phyloP scores from a whole-genome alignment of 225 moss, liverwort and hornwort genomes.

The Physcomitrellopsis africana region DNA sequence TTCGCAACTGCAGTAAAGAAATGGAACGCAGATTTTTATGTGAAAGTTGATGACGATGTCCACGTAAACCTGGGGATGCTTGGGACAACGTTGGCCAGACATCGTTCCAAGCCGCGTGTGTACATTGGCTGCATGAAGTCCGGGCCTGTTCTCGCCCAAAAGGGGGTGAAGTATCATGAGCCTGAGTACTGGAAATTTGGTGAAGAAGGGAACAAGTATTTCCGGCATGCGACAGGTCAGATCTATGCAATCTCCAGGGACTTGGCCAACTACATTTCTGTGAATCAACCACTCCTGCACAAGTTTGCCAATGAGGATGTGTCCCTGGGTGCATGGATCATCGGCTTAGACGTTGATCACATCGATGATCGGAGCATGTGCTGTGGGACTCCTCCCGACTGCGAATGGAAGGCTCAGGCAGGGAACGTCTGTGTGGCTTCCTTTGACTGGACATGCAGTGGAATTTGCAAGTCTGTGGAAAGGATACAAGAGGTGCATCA shows the following conservation, averaged over 20 bases:
- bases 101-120: conserved; percentile 67
- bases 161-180: conserved; percentile 47
- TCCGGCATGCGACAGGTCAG: conserved; percentile 74
- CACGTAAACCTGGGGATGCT: conserved; percentile 71
- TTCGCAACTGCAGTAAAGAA: conserved; percentile 64
- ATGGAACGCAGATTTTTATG: too few species aligned
- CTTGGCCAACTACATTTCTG: conserved; percentile 62
- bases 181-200: conserved; percentile 82
- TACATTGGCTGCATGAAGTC: conserved; percentile 82
- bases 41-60: conserved; percentile 34
- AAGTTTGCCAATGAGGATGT: conserved; percentile 79
- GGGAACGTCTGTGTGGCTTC: conserved; percentile 75
- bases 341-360: conserved; percentile 78
- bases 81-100: conserved; percentile 62
- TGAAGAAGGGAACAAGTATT: conserved; percentile 79
- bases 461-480: conserved; percentile 71
- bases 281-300: conserved; percentile 69
- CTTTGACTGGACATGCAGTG: conserved; percentile 77
- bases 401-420: conserved; percentile 77
- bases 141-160: conserved; percentile 38
- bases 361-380: conserved; percentile 78
- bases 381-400: conserved; percentile 77
- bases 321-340: conserved; percentile 75
- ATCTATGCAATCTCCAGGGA: conserved; percentile 77
- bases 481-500: conserved; percentile 72